These are phyloP conservation scores for Scedosporium boydii DNA, from an alignment of 2,329 filamentous ascomycete species.

Conservation along the genomic window DNA sequence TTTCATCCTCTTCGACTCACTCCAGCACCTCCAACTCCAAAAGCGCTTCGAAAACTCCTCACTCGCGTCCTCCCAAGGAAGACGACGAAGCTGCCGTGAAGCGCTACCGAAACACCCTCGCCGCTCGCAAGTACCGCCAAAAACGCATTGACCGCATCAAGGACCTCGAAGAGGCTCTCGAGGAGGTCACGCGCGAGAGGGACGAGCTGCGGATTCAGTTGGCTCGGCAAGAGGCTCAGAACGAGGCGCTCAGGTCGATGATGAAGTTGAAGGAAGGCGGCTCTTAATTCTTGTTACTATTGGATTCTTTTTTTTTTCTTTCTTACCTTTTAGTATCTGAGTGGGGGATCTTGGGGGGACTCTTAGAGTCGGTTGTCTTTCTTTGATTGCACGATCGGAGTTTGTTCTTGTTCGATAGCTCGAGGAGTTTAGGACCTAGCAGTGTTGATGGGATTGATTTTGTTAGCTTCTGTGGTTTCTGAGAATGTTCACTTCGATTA, in stretches of 20 bases:
- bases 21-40: slow-evolving; percentile 9
- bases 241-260: slow-evolving; percentile 48
- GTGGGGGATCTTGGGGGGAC: too few species aligned
- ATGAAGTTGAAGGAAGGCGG: slow-evolving; percentile 14
- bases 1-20: not conserved
- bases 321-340: not conserved
- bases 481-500: not conserved
- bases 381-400: not conserved
- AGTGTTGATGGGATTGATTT: not conserved
- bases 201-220: slow-evolving; percentile 55
- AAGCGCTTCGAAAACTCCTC: not conserved
- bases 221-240: slow-evolving; percentile 56
- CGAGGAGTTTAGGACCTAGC: not conserved
- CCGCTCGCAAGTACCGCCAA: slow-evolving; percentile 63
- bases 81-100: slow-evolving; percentile 32
- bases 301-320: not conserved
- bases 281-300: not conserved
- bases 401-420: not conserved
- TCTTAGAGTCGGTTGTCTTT: not conserved
- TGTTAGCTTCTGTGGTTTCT: not conserved
- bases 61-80: slow-evolving; percentile 9
- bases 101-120: slow-evolving; percentile 59
- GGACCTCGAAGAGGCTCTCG: slow-evolving; percentile 50
- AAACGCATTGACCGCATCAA: slow-evolving; percentile 58
- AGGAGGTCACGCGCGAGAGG: slow-evolving; percentile 48